These are phyloP conservation scores for Flaveria brownii DNA, from an alignment of 129 eudicot genomes.

Conservation along the genomic window DNA sequence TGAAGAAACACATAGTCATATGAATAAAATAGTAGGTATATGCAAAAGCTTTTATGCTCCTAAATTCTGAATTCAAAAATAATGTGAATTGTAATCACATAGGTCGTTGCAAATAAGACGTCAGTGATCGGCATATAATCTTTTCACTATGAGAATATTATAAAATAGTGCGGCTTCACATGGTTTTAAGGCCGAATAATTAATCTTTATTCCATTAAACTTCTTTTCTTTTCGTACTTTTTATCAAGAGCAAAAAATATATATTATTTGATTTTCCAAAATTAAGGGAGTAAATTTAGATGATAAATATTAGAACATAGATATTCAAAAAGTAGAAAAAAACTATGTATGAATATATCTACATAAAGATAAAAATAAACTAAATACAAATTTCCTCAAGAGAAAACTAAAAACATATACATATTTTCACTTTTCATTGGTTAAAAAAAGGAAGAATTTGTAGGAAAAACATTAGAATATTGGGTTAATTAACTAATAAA, in stretches of 20 bases:
- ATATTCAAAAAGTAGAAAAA: neutral
- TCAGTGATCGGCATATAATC: slow-evolving; percentile 15
- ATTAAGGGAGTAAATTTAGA: neutral
- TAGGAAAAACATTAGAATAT: neutral
- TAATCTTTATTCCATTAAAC: slow-evolving; percentile 22
- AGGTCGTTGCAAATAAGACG: neutral
- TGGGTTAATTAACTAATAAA: neutral
- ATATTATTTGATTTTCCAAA: neutral
- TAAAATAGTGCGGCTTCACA: slow-evolving; percentile 4
- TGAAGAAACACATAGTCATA: no score
- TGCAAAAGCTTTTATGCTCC: no score
- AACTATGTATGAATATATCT: neutral
- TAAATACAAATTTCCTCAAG: neutral
- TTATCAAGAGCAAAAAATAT: neutral
- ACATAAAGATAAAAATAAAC: neutral
- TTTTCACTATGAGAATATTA: neutral
- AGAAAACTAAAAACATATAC: neutral
- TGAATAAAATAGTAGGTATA: no score
- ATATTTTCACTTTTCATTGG: no score
- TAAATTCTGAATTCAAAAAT: no score
- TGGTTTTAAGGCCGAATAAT: slow-evolving; percentile 19
- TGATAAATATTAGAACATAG: neutral
- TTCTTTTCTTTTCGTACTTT: neutral
- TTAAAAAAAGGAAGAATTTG: neutral
- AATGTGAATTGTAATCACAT: no score